These are phyloP conservation scores for Monosporascus sp. DNA, from an alignment of 2,329 filamentous ascomycete genomes.

Conservation along the genomic window DNA sequence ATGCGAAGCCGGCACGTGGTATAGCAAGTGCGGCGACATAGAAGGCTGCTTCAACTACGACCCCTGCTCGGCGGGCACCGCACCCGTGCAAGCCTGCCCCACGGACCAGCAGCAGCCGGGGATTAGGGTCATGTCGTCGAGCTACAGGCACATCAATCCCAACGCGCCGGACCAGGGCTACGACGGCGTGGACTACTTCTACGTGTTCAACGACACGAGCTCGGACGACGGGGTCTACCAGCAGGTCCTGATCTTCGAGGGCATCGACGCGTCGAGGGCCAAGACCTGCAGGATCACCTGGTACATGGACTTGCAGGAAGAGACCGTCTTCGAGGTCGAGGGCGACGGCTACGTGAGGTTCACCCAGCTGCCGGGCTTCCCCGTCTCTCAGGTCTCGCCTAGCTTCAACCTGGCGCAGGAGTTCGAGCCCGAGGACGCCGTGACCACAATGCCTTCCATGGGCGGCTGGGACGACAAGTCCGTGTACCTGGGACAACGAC, in stretches of 20 bases:
- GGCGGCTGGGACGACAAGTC: conserved; percentile 4
- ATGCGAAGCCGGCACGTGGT: neutral
- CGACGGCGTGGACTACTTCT: neutral
- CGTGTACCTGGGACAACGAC: neutral
- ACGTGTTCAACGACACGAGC: neutral
- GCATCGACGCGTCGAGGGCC: neutral
- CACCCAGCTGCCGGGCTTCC: neutral
- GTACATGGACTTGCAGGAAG: neutral
- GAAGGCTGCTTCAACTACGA: neutral
- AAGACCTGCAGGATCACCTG: neutral
- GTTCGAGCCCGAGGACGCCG: neutral
- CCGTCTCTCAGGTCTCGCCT: neutral
- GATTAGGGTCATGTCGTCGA: neutral
- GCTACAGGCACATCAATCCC: neutral
- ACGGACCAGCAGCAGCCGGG: neutral
- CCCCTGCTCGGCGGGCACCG: neutral
- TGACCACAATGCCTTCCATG: neutral
- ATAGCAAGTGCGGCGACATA: neutral
- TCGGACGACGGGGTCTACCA: neutral
- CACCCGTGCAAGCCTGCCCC: neutral
- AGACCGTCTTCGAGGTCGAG: neutral
- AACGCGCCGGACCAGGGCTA: neutral
- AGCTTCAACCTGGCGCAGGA: neutral
- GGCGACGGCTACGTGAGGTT: neutral
- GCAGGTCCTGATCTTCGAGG: neutral